Base-by-base conservation (phyloP, 352 stramenopile genomes). In the Halophytophthora polymorphica region DNA sequence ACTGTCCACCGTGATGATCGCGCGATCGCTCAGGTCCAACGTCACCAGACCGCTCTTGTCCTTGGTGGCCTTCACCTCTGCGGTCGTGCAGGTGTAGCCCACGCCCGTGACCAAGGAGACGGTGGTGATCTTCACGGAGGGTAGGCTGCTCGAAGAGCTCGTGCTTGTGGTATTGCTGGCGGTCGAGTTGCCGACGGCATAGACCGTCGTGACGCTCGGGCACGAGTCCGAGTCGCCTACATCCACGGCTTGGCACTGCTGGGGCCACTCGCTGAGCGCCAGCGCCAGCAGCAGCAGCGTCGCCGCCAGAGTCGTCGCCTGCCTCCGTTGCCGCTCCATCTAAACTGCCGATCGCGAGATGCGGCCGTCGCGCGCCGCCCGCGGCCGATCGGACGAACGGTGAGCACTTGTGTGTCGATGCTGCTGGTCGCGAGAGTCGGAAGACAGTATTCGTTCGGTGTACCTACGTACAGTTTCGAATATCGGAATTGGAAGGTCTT, bases 191-290 rank as follows among this genome's bases (percentile, higher is more conserved):
- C 17, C 37, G 23, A 25, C 38, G 19, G 34, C 35, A 31, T 50
- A 54, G 17, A 45, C 23, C 34, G 50, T 64, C 35, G 63, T 75
- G 48, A 64, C 65, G 43, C 71, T 67, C 18, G 62, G 48, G 23
- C 69, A 78, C 13, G 38, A 53, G 29, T 58, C 60, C 31, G 42
- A 29, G 42, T 73, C 64, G 29, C 64, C 64, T 17, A 73, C 64
- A 23, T 73, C 45, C 31, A 70, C 64, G 10, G 64, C 64, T 5
- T 19, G 13, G 14, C 29, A 48, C 31, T 6, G 12, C 11, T 25
- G 49, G 22, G 22, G 19, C 37, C 55, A 60, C n/a, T 38, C 29
- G 0, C 11, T 25, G 35, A 41, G 10, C 22, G 53, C 21, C 36
- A 59, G 6, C 11, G 34, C 19, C 19, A 22, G 3, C 22, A 53